Conservation (phyloP, 306 rosid genomes). For the Vigna mungo region DNA sequence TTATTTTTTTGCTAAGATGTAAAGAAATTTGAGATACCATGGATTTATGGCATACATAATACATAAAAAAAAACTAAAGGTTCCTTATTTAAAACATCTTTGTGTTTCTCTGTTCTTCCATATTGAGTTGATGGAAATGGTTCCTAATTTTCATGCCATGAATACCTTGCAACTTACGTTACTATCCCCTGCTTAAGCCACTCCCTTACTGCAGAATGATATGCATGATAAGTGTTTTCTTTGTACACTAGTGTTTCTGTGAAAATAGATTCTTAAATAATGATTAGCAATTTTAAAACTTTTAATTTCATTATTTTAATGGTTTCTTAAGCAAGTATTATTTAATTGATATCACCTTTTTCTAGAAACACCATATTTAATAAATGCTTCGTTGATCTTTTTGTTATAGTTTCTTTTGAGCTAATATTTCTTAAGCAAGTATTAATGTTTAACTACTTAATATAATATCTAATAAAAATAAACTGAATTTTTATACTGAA, state of each 20-base stretch:
- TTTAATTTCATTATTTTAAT: too few species aligned
- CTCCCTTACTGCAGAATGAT: neutral
- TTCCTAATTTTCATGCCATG: neutral
- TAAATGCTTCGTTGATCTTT: too few species aligned
- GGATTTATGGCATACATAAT: conserved; percentile 46
- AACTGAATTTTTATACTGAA: too few species aligned
- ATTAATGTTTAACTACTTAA: too few species aligned
- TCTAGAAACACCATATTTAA: too few species aligned
- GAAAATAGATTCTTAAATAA: too few species aligned
- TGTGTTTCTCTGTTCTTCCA: neutral
- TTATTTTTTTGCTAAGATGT: conserved; percentile 44
- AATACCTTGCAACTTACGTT: neutral
- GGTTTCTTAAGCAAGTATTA: too few species aligned
- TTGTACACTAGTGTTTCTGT: neutral
- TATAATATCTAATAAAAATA: too few species aligned
- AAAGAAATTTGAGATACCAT: conserved; percentile 49
- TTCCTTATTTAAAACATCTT: conserved; percentile 28
- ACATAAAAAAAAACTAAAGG: conserved; percentile 11
- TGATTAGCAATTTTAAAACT: too few species aligned
- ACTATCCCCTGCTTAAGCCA: neutral
- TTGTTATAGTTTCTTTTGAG: too few species aligned
- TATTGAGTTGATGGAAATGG: neutral
- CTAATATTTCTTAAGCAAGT: too few species aligned
- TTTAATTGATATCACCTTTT: too few species aligned
- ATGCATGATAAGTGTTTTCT: neutral